Percentiles rank a stretch among this genome's conserved stretches.
phyloP scores from a whole-genome alignment of 352 stramenopile species.

The Phytophthora cryptogea region DNA sequence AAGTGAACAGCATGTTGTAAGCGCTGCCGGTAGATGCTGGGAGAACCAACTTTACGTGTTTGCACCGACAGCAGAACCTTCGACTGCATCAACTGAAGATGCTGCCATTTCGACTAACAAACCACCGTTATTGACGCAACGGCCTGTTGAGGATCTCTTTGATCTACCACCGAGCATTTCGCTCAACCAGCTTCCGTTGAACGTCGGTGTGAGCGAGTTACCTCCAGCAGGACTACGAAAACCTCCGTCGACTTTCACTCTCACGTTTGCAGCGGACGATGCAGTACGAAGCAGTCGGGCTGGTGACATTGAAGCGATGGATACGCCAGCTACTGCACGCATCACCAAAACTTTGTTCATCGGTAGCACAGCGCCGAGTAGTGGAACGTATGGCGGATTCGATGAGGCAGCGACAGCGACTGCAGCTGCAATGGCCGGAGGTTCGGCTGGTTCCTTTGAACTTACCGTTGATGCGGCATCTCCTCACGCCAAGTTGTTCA shows the following conservation, averaged over 20 bases:
- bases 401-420: slow-evolving; percentile 16
- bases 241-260: slow-evolving; percentile 35
- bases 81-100: background rate
- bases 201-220: slow-evolving; percentile 17
- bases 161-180: slow-evolving; percentile 62
- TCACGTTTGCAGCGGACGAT: slow-evolving; percentile 49
- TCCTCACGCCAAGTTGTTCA: slow-evolving; percentile 66
- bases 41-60: slow-evolving; percentile 82
- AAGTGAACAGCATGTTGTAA: slow-evolving; percentile 63
- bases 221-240: slow-evolving; percentile 49
- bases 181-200: slow-evolving; percentile 30
- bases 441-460: slow-evolving; percentile 55
- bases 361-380: slow-evolving; percentile 45
- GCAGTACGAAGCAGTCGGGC: slow-evolving; percentile 3
- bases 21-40: slow-evolving; percentile 67
- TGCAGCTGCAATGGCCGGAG: background rate
- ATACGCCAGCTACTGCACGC: slow-evolving; percentile 6
- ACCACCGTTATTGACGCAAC: slow-evolving; percentile 16
- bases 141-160: slow-evolving; percentile 68
- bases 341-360: slow-evolving; percentile 45
- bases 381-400: slow-evolving; percentile 23
- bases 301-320: slow-evolving; percentile 15
- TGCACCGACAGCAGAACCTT: slow-evolving; percentile 20
- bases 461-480: slow-evolving; percentile 58
- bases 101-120: slow-evolving; percentile 4